Conservation (phyloP, 108 stramenopile species). For the Cylindrotheca fusiformis region DNA sequence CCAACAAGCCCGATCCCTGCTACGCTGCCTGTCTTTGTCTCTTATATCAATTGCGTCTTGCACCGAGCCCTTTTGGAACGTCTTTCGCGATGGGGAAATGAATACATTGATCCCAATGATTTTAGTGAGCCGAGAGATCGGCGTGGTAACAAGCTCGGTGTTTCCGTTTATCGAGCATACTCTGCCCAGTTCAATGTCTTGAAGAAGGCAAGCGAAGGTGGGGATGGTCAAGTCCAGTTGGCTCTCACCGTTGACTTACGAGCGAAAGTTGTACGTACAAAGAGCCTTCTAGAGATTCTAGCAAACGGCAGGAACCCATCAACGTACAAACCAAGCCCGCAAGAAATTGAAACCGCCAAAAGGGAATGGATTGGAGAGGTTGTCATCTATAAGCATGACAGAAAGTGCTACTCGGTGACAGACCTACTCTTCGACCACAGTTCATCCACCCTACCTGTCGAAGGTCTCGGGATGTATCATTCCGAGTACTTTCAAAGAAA, state of each 20-base stretch:
- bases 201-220: slow-evolving; percentile 23
- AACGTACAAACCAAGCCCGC: slow-evolving; percentile 4
- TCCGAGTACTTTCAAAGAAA: slow-evolving; percentile 56
- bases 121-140: slow-evolving; percentile 42
- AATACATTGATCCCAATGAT: slow-evolving; percentile 49
- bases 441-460: slow-evolving; percentile 39
- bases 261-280: slow-evolving; percentile 54
- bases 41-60: slow-evolving; percentile 51
- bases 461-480: slow-evolving; percentile 48
- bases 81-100: slow-evolving; percentile 50
- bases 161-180: slow-evolving; percentile 50
- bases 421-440: slow-evolving; percentile 48
- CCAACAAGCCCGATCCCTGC: slow-evolving; percentile 17
- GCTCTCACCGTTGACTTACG: slow-evolving; percentile 55
- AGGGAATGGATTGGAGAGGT: slow-evolving; percentile 45
- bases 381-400: slow-evolving; percentile 60
- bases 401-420: slow-evolving; percentile 42
- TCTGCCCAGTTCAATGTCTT: slow-evolving; percentile 45
- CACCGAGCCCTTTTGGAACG: slow-evolving; percentile 52
- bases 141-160: slow-evolving; percentile 35
- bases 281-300: slow-evolving; percentile 39
- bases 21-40: slow-evolving; percentile 29
- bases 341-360: slow-evolving; percentile 19
- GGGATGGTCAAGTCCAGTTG: slow-evolving; percentile 18
- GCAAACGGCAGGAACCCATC: slow-evolving; percentile 20